phyloP scores from a whole-genome alignment of 1,284 basidiomycete genomes.

The Neolentinus lepideus region DNA sequence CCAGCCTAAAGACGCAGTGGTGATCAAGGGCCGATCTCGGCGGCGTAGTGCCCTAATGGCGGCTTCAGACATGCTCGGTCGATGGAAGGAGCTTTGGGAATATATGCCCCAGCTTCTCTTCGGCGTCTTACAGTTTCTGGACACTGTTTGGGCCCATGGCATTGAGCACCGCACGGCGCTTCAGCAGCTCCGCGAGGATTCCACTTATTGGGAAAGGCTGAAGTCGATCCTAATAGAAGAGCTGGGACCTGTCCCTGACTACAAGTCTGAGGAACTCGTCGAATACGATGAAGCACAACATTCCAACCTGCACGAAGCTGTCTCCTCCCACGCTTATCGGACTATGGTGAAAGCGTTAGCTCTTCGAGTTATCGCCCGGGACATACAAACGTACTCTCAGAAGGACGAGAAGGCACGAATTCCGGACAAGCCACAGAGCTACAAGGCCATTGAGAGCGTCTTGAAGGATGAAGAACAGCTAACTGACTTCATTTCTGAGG shows the following conservation, averaged over 20 bases:
- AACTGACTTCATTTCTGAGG: conserved; percentile 57
- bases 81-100: conserved; percentile 71
- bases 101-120: conserved; percentile 72
- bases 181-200: conserved; percentile 45
- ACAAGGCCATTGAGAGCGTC: conserved; percentile 42
- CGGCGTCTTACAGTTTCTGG: conserved; percentile 72
- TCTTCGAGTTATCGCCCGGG: conserved; percentile 63
- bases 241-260: conserved; percentile 61
- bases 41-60: conserved; percentile 49
- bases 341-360: conserved; percentile 72
- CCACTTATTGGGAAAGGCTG: conserved; percentile 59
- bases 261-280: conserved; percentile 39
- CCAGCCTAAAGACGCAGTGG: conserved; percentile 8
- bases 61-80: conserved; percentile 57
- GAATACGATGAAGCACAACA: conserved; percentile 44
- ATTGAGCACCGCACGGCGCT: conserved; percentile 66
- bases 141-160: conserved; percentile 79
- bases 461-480: conserved; percentile 57
- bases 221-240: conserved; percentile 55
- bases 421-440: conserved; percentile 48
- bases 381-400: conserved; percentile 54
- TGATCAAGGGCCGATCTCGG: conserved; percentile 26
- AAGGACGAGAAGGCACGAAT: conserved; percentile 26
- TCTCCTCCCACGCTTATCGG: conserved; percentile 63
- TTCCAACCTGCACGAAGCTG: conserved; percentile 53